Evolutionary conservation across 352 stramenopile species (phyloP).

Genomic region (Globisporangium spinosum): DNA sequence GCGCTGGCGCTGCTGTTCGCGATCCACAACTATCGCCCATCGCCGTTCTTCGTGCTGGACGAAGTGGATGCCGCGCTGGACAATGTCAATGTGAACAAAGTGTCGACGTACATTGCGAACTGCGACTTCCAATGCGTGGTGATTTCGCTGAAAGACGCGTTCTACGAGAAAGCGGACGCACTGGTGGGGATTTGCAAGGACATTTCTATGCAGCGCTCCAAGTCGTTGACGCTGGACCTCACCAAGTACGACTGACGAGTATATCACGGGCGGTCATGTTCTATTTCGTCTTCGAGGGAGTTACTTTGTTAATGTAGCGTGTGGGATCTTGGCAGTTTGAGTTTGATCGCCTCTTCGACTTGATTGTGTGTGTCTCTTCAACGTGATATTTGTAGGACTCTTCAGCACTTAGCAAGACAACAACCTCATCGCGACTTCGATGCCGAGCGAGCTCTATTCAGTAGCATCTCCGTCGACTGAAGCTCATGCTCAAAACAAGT

Average conservation of each 20-base stretch:
- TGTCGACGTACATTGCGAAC: constrained; percentile 96
- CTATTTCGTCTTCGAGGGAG: constrained; percentile 1
- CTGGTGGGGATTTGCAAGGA: constrained; percentile 92
- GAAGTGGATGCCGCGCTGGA: constrained; percentile 99
- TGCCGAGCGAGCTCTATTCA: neutral
- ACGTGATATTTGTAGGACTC: neutral
- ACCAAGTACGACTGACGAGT: constrained; percentile 44
- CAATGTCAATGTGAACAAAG: constrained; percentile 99
- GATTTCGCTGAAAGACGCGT: constrained; percentile 97
- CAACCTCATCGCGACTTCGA: neutral
- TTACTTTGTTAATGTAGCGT: neutral
- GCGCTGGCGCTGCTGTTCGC: constrained; percentile 98
- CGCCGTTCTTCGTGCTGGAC: constrained; percentile 99
- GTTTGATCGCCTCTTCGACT: neutral
- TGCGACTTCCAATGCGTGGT: constrained; percentile 97
- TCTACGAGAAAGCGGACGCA: constrained; percentile 94
- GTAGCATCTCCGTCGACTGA: neutral
- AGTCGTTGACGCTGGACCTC: constrained; percentile 79
- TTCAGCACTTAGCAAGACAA: neutral
- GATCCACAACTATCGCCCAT: constrained; percentile 96
- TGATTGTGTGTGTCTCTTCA: neutral
- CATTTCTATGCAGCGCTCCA: constrained; percentile 65
- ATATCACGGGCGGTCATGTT: neutral
- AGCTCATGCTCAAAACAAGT: neutral
- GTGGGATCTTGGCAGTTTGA: neutral